phyloP scores from a whole-genome alignment of 257 asterid species.

The Solanum piurae region DNA sequence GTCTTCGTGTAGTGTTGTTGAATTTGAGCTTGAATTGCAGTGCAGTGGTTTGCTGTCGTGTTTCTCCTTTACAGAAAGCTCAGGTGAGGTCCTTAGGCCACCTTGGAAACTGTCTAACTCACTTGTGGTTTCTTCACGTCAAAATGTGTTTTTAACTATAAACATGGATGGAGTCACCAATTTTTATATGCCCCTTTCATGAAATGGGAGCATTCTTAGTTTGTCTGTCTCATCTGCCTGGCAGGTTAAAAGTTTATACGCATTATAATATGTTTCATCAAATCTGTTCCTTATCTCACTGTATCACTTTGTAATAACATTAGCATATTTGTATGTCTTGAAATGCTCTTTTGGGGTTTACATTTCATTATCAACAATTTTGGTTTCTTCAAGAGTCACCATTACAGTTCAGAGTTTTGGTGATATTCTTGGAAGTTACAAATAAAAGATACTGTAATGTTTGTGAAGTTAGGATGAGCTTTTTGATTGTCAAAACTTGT shows the following conservation, averaged over 20 bases:
- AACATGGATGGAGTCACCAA: not conserved
- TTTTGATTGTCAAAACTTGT: not conserved
- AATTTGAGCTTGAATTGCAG: conserved; percentile 93
- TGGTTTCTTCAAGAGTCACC: not conserved
- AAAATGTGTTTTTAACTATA: not conserved
- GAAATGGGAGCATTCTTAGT: not conserved
- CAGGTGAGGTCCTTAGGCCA: conserved; percentile 51
- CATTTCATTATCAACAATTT: not conserved
- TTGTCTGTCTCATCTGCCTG: not conserved
- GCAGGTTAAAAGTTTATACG: not conserved
- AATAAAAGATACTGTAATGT: not conserved
- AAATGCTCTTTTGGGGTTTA: not conserved
- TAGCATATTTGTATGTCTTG: not conserved
- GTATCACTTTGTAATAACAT: not conserved
- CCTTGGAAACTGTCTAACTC: not conserved
- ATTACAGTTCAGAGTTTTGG: not conserved
- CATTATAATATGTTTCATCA: not conserved
- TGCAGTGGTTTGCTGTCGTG: conserved; percentile 99
- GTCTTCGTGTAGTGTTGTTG: conserved; percentile 75
- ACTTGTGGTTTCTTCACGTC: not conserved
- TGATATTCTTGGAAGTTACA: not conserved
- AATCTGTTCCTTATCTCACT: not conserved
- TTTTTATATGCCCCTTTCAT: not conserved
- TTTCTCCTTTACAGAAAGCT: conserved; percentile 97
- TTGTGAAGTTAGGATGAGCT: not conserved